Base-by-base conservation (phyloP, 306 rosid species). In the Adenanthera pavonina region DNA sequence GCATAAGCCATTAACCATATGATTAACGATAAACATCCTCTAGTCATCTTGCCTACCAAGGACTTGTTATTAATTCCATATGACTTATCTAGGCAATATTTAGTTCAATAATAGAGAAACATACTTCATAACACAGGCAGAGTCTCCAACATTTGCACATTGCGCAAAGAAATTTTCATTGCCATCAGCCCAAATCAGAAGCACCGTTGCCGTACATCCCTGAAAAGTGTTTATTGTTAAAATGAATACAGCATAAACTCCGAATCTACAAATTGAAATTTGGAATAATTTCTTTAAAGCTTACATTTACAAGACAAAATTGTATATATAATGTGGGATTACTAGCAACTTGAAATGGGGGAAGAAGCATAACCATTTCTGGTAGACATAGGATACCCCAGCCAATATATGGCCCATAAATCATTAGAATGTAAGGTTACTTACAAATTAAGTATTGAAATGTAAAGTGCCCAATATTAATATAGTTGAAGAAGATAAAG, bases 121-220 rank as follows among this genome's bases (percentile, higher is more conserved):
- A 52, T 84, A 96, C 99, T 90, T 96, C 86, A 96, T 79, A 78
- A 92, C 78, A 77, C 99, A 96, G 74, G 91, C 83, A 40, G 98
- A 96, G 80, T 96, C 99, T 81, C 99, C 99, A 71, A 96, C 91
- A 85, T 96, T 96, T 78, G 99, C 99, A 90, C 98, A 93, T 82
- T 96, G 99, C 15, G 89, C 97, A 90, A 88, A 92, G 85, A 89
- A 94, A 35, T 89, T 92, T 46, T 83, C 88, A 75, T 82, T 56
- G 67, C 79, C 79, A 75, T 93, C 90, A 69, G 89, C 68, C 99
- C 99, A 96, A 59, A 94, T 94, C 82, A 96, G 89, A 89, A 96
- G 98, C 83, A 96, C 86, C 52, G 99, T 96, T 20, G 99, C 98
- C 64, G 99, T 96, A 89, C 99, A 96, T 75, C 99, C 99, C 99